A percentile compares a stretch with the other conserved stretches of the same genome.
Conservation (phyloP, 2,329 filamentous ascomycete species). For the Apiospora rasikravindrae region DNA sequence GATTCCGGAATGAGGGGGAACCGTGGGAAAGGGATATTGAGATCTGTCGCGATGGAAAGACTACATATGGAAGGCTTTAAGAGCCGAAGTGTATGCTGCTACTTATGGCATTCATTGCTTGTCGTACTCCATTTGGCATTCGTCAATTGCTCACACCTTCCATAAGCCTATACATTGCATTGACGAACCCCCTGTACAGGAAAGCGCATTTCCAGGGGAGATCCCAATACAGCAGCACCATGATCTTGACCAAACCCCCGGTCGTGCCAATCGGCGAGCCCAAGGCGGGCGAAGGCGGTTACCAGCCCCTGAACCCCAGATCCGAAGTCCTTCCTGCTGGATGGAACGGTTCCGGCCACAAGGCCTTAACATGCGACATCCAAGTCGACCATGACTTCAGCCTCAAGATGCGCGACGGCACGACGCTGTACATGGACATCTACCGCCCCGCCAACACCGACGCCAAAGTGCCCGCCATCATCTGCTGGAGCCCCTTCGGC, state of each 20-base stretch:
- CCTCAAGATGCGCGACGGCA: conserved; percentile 31
- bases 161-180: rapidly evolving
- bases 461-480: conserved; percentile 28
- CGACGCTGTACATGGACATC: conserved; percentile 29
- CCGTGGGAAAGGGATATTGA: background rate
- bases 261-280: conserved; percentile 22
- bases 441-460: conserved; percentile 28
- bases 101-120: background rate
- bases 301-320: conserved; percentile 21
- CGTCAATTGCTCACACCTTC: background rate
- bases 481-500: conserved; percentile 32
- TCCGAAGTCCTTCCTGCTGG: conserved; percentile 22
- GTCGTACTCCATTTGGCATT: background rate
- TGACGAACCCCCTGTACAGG: background rate
- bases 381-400: conserved; percentile 27
- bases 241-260: conserved; percentile 15
- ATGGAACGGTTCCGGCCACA: conserved; percentile 21
- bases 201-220: background rate
- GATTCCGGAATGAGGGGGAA: conserved; percentile 11
- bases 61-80: background rate
- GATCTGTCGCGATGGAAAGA: background rate
- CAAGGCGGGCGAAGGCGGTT: conserved; percentile 22
- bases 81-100: background rate
- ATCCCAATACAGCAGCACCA: background rate
- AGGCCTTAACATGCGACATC: conserved; percentile 20